Evolutionary conservation across 305 asterid species (phyloP).

Genomic region (Fraxinus nigra): DNA sequence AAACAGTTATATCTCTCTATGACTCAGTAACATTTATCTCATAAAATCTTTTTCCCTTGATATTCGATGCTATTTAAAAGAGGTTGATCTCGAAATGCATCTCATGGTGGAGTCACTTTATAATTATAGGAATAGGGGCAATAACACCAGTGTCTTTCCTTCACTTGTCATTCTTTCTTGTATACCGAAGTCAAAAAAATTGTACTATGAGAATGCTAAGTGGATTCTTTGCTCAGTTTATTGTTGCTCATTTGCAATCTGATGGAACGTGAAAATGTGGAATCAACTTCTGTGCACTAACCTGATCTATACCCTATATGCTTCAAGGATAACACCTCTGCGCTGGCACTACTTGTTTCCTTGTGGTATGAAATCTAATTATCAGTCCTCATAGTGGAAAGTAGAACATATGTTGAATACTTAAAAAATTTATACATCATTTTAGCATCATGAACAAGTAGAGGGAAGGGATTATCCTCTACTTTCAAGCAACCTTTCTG

Average conservation of each 20-base stretch:
- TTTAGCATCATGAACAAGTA: slow-evolving; percentile 3
- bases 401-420: slow-evolving; percentile 4
- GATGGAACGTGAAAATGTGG: not conserved
- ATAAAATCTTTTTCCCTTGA: not conserved
- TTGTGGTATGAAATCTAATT: slow-evolving; percentile 1
- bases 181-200: not conserved
- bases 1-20: not conserved
- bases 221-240: not conserved
- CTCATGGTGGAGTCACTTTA: slow-evolving; percentile 15
- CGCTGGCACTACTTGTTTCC: not conserved
- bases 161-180: not conserved
- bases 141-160: slow-evolving; percentile 1
- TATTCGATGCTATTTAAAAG: not conserved
- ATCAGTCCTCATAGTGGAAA: not conserved
- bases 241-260: not conserved
- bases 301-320: slow-evolving; percentile 3
- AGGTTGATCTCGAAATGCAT: not conserved
- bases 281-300: not conserved
- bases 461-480: slow-evolving; percentile 10
- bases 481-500: not conserved
- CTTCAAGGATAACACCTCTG: not conserved
- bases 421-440: not conserved
- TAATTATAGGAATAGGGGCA: slow-evolving; percentile 3
- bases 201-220: not conserved
- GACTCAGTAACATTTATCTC: slow-evolving; percentile 1